A percentile compares a stretch with the other conserved stretches of the same genome.
phyloP scores from a whole-genome alignment of 2,329 filamentous ascomycete species.

The Cyclaneusma minus region DNA sequence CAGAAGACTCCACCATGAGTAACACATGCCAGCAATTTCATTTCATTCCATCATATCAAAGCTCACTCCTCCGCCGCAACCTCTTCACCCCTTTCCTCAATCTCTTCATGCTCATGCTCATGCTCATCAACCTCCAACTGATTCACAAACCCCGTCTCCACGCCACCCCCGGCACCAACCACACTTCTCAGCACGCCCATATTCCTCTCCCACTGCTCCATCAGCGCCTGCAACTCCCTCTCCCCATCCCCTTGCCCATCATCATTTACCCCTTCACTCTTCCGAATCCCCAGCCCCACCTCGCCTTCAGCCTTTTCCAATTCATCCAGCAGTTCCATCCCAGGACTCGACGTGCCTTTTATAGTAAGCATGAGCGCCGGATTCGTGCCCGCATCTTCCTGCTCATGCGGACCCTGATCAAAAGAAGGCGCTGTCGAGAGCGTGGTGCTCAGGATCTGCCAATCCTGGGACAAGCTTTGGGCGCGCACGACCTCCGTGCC shows the following conservation, averaged over 20 bases:
- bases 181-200: slow-evolving; percentile 39
- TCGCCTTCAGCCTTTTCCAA: slow-evolving; percentile 1
- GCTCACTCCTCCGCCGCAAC: neutral
- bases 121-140: slow-evolving; percentile 2
- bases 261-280: slow-evolving; percentile 5
- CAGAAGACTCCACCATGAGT: neutral
- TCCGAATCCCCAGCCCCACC: neutral
- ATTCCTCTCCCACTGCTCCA: slow-evolving; percentile 40
- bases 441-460: slow-evolving; percentile 44
- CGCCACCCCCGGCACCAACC: slow-evolving; percentile 25
- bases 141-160: slow-evolving; percentile 6
- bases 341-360: slow-evolving; percentile 32
- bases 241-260: slow-evolving; percentile 10
- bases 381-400: slow-evolving; percentile 18
- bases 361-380: slow-evolving; percentile 41
- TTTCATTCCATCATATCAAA: neutral
- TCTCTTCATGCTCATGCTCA: slow-evolving; percentile 3
- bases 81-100: slow-evolving; percentile 2
- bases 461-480: slow-evolving; percentile 58
- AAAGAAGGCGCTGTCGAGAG: slow-evolving; percentile 47
- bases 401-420: slow-evolving; percentile 33
- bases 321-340: slow-evolving; percentile 16
- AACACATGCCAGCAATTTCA: neutral
- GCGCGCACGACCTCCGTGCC: slow-evolving; percentile 47
- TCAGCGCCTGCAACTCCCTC: slow-evolving; percentile 34